Conservation (phyloP, 306 rosid species). For the Trifolium dubium region DNA sequence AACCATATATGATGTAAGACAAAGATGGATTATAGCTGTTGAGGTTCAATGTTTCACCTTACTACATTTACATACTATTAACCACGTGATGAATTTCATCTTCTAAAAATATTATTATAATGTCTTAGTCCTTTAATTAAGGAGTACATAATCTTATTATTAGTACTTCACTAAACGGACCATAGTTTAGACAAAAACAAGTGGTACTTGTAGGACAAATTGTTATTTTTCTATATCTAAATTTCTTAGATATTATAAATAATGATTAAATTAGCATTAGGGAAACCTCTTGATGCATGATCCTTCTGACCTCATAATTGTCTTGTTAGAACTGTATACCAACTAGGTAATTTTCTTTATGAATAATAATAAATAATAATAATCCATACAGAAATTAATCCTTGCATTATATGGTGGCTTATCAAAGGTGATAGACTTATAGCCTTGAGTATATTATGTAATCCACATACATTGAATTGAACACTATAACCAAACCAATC, state of each 20-base stretch:
- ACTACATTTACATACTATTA: conserved; percentile 19
- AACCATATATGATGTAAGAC: conserved; percentile 23
- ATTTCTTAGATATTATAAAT: background rate
- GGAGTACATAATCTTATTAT: background rate
- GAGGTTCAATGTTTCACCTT: conserved; percentile 40
- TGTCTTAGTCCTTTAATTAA: background rate
- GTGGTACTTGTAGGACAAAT: conserved; percentile 11
- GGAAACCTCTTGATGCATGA: conserved; percentile 8
- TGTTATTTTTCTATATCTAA: conserved; percentile 19
- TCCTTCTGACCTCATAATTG: conserved; percentile 36
- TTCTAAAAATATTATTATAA: conserved; percentile 3
- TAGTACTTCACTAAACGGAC: conserved; percentile 18
- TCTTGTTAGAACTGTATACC: background rate
- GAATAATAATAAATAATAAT: conserved; percentile 8
- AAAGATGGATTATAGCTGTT: background rate
- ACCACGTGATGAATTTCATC: conserved; percentile 38
- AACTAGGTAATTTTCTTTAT: conserved; percentile 12
- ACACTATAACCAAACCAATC: conserved; percentile 40
- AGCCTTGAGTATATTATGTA: conserved; percentile 12
- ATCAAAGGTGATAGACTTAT: conserved; percentile 12
- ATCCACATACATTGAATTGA: conserved; percentile 49
- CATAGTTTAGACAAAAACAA: conserved; percentile 35
- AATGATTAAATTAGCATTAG: conserved; percentile 22
- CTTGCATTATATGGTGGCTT: background rate
- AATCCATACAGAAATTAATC: conserved; percentile 30